Percentiles rank a stretch among this genome's conserved stretches.
Evolutionary conservation across 1,284 basidiomycete species (phyloP).

Genomic region (Trichosporon sp.): DNA sequence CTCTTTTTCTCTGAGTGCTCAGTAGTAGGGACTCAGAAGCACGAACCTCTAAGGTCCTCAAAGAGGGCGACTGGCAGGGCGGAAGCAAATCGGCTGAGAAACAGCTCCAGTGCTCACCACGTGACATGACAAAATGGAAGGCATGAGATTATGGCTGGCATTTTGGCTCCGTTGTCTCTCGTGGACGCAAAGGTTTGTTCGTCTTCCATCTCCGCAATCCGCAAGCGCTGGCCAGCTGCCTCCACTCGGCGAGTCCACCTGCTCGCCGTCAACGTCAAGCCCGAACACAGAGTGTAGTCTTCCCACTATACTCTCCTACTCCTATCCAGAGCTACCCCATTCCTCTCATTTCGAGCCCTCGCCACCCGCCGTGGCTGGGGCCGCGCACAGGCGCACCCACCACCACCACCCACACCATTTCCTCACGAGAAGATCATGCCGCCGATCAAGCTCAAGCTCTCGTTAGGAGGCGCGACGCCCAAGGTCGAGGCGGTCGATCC

Average conservation of each 20-base stretch:
- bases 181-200: background rate
- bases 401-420: background rate
- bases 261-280: slow-evolving; percentile 17
- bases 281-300: background rate
- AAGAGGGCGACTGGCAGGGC: no score
- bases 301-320: slow-evolving; percentile 55
- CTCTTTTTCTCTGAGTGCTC: no score
- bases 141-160: background rate
- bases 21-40: no score
- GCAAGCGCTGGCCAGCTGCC: slow-evolving; percentile 14
- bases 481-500: background rate
- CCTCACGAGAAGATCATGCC: slow-evolving; percentile 14
- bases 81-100: background rate
- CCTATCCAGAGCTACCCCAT: background rate
- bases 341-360: background rate
- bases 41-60: no score
- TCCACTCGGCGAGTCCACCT: slow-evolving; percentile 46
- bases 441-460: slow-evolving; percentile 39
- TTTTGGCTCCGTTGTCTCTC: background rate
- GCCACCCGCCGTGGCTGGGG: slow-evolving; percentile 5
- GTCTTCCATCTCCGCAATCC: slow-evolving; percentile 2
- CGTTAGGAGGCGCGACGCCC: slow-evolving; percentile 18
- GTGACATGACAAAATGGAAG: background rate
- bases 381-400: background rate
- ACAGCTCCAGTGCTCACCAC: background rate